Percentiles rank a stretch among this genome's conserved stretches.
Conservation (phyloP, 1,139 yeast genomes). For the Kazachstania sp. region DNA sequence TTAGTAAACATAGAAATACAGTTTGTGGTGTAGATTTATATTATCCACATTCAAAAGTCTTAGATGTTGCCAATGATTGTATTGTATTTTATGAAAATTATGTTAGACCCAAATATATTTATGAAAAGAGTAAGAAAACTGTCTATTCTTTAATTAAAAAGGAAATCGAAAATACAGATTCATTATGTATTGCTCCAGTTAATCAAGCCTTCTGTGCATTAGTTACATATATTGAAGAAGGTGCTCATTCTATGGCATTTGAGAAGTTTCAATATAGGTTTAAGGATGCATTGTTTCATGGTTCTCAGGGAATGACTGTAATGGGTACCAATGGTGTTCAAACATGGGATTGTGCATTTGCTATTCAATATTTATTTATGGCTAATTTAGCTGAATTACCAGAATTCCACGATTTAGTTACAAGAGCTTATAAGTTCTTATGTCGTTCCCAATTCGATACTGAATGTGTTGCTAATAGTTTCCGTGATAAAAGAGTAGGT, state of each 20-base stretch:
- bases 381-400: slow-evolving; percentile 73
- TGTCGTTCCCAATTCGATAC: slow-evolving; percentile 78
- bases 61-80: slow-evolving; percentile 53
- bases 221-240: slow-evolving; percentile 62
- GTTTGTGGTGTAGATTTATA: slow-evolving; percentile 91
- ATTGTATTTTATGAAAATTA: slow-evolving; percentile 59
- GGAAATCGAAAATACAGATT: slow-evolving; percentile 71
- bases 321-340: slow-evolving; percentile 99
- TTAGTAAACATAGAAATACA: slow-evolving; percentile 61
- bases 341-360: slow-evolving; percentile 94
- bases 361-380: slow-evolving; percentile 70
- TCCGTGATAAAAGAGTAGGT: slow-evolving; percentile 78
- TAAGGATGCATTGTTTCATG: slow-evolving; percentile 73
- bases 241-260: slow-evolving; percentile 57
- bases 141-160: slow-evolving; percentile 60
- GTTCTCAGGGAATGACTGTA: slow-evolving; percentile 84
- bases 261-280: slow-evolving; percentile 49
- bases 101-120: slow-evolving; percentile 67
- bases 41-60: slow-evolving; percentile 73
- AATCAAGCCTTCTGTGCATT: slow-evolving; percentile 78
- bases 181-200: slow-evolving; percentile 88
- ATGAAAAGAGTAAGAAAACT: slow-evolving; percentile 42
- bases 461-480: slow-evolving; percentile 70
- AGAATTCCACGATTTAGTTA: slow-evolving; percentile 55
- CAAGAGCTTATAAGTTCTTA: slow-evolving; percentile 59